Percentiles rank a stretch among this genome's conserved stretches.
phyloP scores from a whole-genome alignment of 495 filamentous ascomycete species.

The Hypoxylon trugodes region DNA sequence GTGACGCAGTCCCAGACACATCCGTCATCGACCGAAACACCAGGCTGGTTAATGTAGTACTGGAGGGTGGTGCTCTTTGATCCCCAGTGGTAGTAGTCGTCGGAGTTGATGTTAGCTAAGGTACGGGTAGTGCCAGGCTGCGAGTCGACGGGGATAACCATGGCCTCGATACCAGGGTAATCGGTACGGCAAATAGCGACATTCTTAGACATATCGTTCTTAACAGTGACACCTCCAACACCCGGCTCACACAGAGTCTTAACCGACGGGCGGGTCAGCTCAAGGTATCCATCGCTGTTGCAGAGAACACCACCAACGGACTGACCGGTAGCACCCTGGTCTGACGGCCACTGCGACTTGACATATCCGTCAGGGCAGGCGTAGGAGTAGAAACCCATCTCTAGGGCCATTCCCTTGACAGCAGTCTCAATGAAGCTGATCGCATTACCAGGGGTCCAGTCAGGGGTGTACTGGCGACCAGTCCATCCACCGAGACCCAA shows the following conservation, averaged over 20 bases:
- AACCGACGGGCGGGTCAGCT: slow-evolving; percentile 73
- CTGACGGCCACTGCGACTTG: slow-evolving; percentile 88
- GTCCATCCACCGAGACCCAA: slow-evolving; percentile 77
- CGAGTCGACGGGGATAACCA: slow-evolving; percentile 78
- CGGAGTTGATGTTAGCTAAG: slow-evolving; percentile 77
- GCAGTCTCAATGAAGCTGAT: slow-evolving; percentile 68
- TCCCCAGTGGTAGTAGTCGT: slow-evolving; percentile 78
- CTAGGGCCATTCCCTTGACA: slow-evolving; percentile 68
- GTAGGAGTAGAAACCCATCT: slow-evolving; percentile 84
- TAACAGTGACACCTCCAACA: slow-evolving; percentile 70
- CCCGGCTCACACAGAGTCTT: slow-evolving; percentile 81
- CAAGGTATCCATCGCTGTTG: slow-evolving; percentile 75
- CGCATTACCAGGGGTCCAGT: slow-evolving; percentile 45
- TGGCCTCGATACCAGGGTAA: slow-evolving; percentile 88
- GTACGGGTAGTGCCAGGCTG: slow-evolving; percentile 61
- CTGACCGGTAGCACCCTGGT: slow-evolving; percentile 83
- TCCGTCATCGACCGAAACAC: slow-evolving; percentile 69
- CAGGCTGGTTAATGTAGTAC: slow-evolving; percentile 93
- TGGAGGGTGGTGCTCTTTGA: slow-evolving; percentile 83
- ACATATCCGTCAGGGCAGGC: slow-evolving; percentile 91
- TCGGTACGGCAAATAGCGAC: slow-evolving; percentile 93
- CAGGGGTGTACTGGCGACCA: slow-evolving; percentile 72
- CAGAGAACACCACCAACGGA: slow-evolving; percentile 90
- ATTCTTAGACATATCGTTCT: slow-evolving; percentile 71
- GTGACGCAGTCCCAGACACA: slow-evolving; percentile 77